Percentiles rank a stretch among this genome's conserved stretches.
Conservation (phyloP, 176 grass and related monocot genomes). For the Elymus sibiricus region DNA sequence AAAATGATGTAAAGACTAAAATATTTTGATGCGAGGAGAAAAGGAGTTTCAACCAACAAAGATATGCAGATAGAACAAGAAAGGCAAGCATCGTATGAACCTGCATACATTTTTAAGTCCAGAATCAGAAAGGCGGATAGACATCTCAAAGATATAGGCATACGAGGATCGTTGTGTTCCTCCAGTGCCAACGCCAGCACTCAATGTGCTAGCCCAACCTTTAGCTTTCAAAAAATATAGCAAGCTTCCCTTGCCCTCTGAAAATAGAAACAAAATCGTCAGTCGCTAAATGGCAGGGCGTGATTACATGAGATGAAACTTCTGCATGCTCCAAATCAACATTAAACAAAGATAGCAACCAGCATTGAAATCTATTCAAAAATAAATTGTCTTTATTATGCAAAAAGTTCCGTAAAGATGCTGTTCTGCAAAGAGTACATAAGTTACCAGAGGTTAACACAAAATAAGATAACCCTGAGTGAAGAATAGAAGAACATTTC, state of each 20-base stretch:
- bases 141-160: conserved; percentile 83
- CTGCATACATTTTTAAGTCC: conserved; percentile 84
- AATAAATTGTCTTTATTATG: conserved; percentile 11
- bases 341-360: conserved; percentile 10
- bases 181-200: conserved; percentile 74
- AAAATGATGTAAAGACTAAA: background rate
- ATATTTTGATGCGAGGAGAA: background rate
- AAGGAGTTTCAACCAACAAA: background rate
- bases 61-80: conserved; percentile 22
- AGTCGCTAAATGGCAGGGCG: background rate
- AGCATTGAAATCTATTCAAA: background rate
- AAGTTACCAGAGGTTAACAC: background rate
- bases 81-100: conserved; percentile 17
- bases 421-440: background rate
- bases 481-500: background rate
- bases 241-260: conserved; percentile 98
- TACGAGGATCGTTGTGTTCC: conserved; percentile 69
- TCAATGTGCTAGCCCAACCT: conserved; percentile 76
- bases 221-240: conserved; percentile 89
- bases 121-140: conserved; percentile 73
- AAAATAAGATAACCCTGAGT: background rate
- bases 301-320: background rate
- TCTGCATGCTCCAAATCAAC: background rate
- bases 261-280: conserved; percentile 38
- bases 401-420: background rate